Base-by-base conservation (phyloP, 495 filamentous ascomycete species). In the Sphaerosporella brunnea region DNA sequence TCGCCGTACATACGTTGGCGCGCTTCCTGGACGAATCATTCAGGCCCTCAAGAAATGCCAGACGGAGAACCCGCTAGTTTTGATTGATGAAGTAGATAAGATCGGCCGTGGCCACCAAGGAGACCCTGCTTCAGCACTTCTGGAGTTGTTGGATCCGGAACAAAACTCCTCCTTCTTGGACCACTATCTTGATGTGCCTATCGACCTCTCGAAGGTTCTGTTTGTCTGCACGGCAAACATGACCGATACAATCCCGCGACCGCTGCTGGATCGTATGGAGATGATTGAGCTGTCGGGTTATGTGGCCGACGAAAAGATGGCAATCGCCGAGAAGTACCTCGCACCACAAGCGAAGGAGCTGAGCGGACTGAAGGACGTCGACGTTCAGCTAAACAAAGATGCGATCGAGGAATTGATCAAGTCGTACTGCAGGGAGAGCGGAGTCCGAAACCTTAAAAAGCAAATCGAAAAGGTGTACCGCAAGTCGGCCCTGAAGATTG, bases 191-290 rank as follows among this genome's bases (percentile, higher is more conserved):
- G 92, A 99, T 65, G 86, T 99, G 0, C 92, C 92, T 4, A 88
- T 99, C 23, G 90, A 99, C 64, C 72, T 99, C 30, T 93, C 85
- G 36, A 95, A 93, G 68, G 92, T 99, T 4, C 75, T 99, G 25
- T 99, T 99, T 64, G 92, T 99, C 37, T 99, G 92, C 68, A 99
- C 92, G 3, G 92, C 92, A 30, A 99, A 99, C 60, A 85, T 99
- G 75, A 96, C 86, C 1, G 90, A 99, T 58, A 99, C 92, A 4
- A 99, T 99, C 51, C 92, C 92, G 24, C 77, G 85, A 20, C 92
- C 92, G 13, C 72, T 99, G 4, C 69, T 95, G 19, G 92, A 99
- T 61, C 80, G 92, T 53, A 99, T 99, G 92, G 92, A 99, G 64
- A 75, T 95, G 56, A 96, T 99, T 54, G 75, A 93, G 56, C 73